These are phyloP conservation scores for Pyrenula massariospora DNA, from an alignment of 495 filamentous ascomycete species.

Conservation along the genomic window DNA sequence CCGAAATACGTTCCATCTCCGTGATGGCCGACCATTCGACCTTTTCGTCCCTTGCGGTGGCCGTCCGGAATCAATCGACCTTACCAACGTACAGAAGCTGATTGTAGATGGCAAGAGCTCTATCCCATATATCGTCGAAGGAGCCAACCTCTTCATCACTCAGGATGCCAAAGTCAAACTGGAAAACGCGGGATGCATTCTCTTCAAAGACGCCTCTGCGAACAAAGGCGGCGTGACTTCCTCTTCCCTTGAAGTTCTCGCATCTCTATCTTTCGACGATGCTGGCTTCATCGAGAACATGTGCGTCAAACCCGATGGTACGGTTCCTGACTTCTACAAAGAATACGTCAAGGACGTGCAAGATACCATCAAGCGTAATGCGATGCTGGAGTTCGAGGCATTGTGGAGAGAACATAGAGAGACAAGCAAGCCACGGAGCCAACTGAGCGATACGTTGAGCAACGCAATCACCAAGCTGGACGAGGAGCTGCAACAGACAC, in stretches of 20 bases:
- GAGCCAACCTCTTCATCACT: slow-evolving; percentile 96
- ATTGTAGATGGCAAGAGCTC: slow-evolving; percentile 71
- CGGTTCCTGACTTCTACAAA: slow-evolving; percentile 79
- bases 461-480: slow-evolving; percentile 88
- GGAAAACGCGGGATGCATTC: slow-evolving; percentile 81
- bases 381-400: slow-evolving; percentile 87
- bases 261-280: slow-evolving; percentile 88
- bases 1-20: slow-evolving; percentile 93
- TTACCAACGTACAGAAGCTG: slow-evolving; percentile 71
- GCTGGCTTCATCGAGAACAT: slow-evolving; percentile 79
- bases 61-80: slow-evolving; percentile 91
- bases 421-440: slow-evolving; percentile 65
- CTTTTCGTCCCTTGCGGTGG: slow-evolving; percentile 94
- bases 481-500: slow-evolving; percentile 85
- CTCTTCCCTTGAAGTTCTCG: slow-evolving; percentile 93
- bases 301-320: slow-evolving; percentile 72
- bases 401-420: slow-evolving; percentile 90
- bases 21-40: slow-evolving; percentile 63
- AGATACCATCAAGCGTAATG: slow-evolving; percentile 77
- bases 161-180: slow-evolving; percentile 94
- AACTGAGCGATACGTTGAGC: slow-evolving; percentile 79
- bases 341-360: slow-evolving; percentile 89
- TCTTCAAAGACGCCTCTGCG: slow-evolving; percentile 96
- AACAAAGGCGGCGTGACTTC: slow-evolving; percentile 99
- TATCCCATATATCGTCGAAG: slow-evolving; percentile 93